Evolutionary conservation across 345 rosid genomes (phyloP).

Genomic region (Bruguiera parviflora): DNA sequence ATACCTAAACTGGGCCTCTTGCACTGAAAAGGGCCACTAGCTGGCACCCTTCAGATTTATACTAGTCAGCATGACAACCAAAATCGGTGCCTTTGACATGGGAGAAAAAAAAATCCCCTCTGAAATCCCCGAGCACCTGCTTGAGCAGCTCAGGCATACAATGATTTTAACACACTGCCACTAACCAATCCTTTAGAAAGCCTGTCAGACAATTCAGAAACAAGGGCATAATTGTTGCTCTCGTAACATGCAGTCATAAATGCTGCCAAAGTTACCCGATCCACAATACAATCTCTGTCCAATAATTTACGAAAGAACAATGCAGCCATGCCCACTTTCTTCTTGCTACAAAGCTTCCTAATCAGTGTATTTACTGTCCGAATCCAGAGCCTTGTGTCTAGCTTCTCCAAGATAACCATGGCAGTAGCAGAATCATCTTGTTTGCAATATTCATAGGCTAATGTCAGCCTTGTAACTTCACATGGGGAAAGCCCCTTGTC

Average conservation of each 20-base stretch:
- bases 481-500: conserved; percentile 69
- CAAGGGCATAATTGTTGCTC: conserved; percentile 65
- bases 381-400: conserved; percentile 76
- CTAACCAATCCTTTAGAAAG: conserved; percentile 52
- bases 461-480: conserved; percentile 75
- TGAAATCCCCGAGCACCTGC: too few species aligned
- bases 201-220: conserved; percentile 60
- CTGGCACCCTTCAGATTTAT: too few species aligned
- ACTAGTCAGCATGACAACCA: too few species aligned
- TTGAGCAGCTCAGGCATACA: too few species aligned
- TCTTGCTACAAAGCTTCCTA: conserved; percentile 83
- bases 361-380: conserved; percentile 70
- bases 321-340: conserved; percentile 74
- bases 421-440: conserved; percentile 73
- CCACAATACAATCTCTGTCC: conserved; percentile 50
- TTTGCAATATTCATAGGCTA: conserved; percentile 84
- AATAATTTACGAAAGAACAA: conserved; percentile 65
- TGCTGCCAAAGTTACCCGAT: conserved; percentile 67
- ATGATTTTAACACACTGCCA: background rate
- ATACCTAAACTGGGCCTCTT: too few species aligned
- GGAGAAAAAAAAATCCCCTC: too few species aligned
- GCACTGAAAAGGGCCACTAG: too few species aligned
- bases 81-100: too few species aligned
- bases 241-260: conserved; percentile 73
- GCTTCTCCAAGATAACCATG: conserved; percentile 63